Conservation (phyloP, 305 asterid genomes). For the Solanum hybrid region DNA sequence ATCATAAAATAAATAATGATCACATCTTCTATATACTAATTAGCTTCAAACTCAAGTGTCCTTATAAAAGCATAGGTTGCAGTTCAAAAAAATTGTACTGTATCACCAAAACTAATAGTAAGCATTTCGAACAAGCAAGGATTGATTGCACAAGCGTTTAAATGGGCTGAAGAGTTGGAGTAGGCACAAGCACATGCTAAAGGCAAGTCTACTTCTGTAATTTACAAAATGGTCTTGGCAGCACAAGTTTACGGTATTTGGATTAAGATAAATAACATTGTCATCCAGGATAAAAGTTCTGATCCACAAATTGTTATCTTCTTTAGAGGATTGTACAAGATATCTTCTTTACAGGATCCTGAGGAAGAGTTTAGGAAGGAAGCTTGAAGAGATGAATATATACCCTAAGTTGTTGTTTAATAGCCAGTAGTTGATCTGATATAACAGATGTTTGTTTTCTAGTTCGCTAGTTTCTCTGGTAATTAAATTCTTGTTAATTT, state of each 20-base stretch:
- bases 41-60: not conserved
- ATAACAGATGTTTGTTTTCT: not conserved
- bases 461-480: not conserved
- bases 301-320: not conserved
- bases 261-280: not conserved
- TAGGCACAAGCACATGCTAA: not conserved
- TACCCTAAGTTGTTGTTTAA: not conserved
- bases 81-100: not conserved
- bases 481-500: not conserved
- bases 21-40: not conserved
- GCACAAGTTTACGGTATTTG: not conserved
- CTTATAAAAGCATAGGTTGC: not conserved
- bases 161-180: not conserved
- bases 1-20: not conserved
- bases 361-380: not conserved
- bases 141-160: not conserved
- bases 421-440: too few relatives aligned
- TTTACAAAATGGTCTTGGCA: not conserved
- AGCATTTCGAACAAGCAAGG: not conserved
- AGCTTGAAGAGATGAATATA: not conserved
- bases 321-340: not conserved
- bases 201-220: not conserved
- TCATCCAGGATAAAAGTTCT: not conserved
- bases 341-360: not conserved
- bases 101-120: not conserved